Conservation (phyloP, 164 flowering plant genomes). For the Chloranthus sessilifolius region DNA sequence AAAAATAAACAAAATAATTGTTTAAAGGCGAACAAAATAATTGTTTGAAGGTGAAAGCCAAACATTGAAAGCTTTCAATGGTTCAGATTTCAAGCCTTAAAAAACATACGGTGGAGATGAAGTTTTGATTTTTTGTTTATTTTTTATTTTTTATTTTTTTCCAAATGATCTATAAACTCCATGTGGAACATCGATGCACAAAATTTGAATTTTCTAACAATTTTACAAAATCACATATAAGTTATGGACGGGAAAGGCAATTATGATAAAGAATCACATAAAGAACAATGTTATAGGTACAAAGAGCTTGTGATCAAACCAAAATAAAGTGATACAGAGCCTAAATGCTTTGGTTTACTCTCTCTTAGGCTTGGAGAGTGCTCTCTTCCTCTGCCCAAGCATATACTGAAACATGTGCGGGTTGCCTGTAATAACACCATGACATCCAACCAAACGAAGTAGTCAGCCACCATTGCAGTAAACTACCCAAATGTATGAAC, state of each 20-base stretch:
- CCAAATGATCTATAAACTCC: neutral
- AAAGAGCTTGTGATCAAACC: neutral
- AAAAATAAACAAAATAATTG: too few species aligned
- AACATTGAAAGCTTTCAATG: too few species aligned
- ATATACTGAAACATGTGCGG: conserved; percentile 72
- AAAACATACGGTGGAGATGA: too few species aligned
- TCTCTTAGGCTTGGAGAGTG: conserved; percentile 60
- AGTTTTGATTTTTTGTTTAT: neutral
- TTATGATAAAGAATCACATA: neutral
- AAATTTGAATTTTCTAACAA: neutral
- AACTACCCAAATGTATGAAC: too few species aligned
- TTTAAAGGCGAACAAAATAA: too few species aligned
- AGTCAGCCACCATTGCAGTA: neutral
- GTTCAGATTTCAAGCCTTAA: too few species aligned
- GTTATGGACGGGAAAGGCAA: too few species aligned
- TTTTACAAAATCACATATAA: too few species aligned
- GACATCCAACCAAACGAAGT: neutral
- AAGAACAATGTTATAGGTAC: conserved; percentile 1
- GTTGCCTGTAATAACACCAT: conserved; percentile 43
- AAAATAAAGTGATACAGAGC: neutral
- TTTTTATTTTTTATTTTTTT: neutral
- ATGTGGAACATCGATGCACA: too few species aligned
- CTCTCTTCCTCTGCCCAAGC: conserved; percentile 73
- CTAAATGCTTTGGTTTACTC: conserved; percentile 26
- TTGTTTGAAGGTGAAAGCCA: too few species aligned